phyloP scores from a whole-genome alignment of 768 basidiomycete genomes.

The Mycena pura region DNA sequence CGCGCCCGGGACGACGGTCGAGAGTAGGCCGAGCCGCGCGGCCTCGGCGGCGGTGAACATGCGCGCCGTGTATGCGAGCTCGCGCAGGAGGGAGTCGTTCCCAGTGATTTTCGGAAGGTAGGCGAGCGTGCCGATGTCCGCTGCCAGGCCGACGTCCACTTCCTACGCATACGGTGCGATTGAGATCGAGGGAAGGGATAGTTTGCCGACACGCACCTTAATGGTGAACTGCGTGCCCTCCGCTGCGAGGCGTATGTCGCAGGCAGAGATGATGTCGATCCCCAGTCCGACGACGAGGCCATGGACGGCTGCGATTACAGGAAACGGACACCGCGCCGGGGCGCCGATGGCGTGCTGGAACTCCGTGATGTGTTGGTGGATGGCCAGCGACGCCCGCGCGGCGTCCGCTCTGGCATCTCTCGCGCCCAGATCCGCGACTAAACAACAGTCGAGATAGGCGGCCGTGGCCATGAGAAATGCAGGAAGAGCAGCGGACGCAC shows the following conservation, averaged over 20 bases:
- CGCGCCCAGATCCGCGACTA: slow-evolving; percentile 8
- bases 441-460: no score
- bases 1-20: slow-evolving; percentile 70
- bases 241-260: slow-evolving; percentile 82
- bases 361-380: slow-evolving; percentile 52
- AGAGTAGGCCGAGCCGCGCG: slow-evolving; percentile 71
- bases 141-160: slow-evolving; percentile 86
- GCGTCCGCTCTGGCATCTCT: slow-evolving; percentile 46
- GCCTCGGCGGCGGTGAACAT: slow-evolving; percentile 75
- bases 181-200: neutral
- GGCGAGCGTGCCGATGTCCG: slow-evolving; percentile 88
- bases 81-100: slow-evolving; percentile 74
- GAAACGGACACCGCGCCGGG: slow-evolving; percentile 72
- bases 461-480: neutral
- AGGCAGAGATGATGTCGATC: slow-evolving; percentile 74
- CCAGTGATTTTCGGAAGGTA: slow-evolving; percentile 79
- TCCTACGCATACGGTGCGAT: slow-evolving; percentile 51
- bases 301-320: slow-evolving; percentile 84
- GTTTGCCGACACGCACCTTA: slow-evolving; percentile 55
- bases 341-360: slow-evolving; percentile 79
- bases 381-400: slow-evolving; percentile 57
- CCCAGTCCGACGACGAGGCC: slow-evolving; percentile 80
- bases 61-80: slow-evolving; percentile 80
- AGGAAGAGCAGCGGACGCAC: slow-evolving; percentile 46
- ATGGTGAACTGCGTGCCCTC: slow-evolving; percentile 69